phyloP scores from a whole-genome alignment of 2,329 filamentous ascomycete species.

The Endoconidiophora laricicola region DNA sequence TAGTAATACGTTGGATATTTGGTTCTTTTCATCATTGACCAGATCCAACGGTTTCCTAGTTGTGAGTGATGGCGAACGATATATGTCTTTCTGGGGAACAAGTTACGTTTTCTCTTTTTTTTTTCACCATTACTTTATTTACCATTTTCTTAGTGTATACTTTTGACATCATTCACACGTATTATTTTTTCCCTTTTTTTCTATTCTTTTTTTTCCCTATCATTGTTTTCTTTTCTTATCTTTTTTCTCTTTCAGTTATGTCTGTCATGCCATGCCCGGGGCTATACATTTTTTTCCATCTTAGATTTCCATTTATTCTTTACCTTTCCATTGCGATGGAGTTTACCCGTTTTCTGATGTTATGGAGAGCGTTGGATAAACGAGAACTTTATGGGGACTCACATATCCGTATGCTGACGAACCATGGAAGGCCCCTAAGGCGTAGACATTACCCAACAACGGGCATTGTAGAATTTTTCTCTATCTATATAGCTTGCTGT shows the following conservation, averaged over 20 bases:
- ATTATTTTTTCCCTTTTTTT: not conserved
- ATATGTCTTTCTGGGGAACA: no score
- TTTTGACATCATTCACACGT: not conserved
- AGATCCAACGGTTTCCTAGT: not conserved
- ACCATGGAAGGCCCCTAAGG: no score
- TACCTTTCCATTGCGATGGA: not conserved
- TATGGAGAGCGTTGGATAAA: no score
- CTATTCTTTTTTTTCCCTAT: not conserved
- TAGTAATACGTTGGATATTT: not conserved
- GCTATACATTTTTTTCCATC: no score
- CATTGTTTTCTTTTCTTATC: not conserved
- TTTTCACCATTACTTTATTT: not conserved
- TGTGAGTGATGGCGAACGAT: not conserved
- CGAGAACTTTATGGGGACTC: no score
- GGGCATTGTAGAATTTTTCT: no score
- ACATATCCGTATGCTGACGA: no score
- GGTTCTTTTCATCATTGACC: not conserved
- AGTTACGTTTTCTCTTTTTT: no score
- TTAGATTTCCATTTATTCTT: no score
- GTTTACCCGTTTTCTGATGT: slow-evolving; percentile 3
- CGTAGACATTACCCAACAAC: no score
- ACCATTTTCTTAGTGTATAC: not conserved
- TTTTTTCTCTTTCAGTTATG: slow-evolving; percentile 3
- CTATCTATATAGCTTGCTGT: no score
- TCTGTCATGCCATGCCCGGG: not conserved